Percentiles rank a stretch among this genome's conserved stretches.
Evolutionary conservation across 352 stramenopile species (phyloP).

Genomic region (Pythium rhizo-oryzae): DNA sequence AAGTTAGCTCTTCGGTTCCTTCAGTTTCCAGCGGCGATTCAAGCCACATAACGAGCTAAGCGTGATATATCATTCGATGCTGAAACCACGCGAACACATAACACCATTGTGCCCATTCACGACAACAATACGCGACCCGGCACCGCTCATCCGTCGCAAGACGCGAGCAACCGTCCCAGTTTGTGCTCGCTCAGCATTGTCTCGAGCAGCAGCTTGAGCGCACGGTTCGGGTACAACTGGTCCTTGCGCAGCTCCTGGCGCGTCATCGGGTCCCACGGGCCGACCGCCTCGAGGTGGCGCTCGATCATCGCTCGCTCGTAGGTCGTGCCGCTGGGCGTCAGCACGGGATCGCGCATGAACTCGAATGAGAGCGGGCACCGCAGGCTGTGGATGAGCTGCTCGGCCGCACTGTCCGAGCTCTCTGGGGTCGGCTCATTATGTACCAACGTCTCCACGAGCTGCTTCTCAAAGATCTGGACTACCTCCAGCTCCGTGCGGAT

Average conservation of each 20-base stretch:
- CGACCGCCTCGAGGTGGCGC: constrained; percentile 58
- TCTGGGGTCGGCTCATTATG: background rate
- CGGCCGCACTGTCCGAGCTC: constrained; percentile 42
- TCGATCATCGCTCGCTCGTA: constrained; percentile 79
- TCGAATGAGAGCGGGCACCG: constrained; percentile 68
- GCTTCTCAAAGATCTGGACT: constrained; percentile 44
- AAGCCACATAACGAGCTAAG: background rate
- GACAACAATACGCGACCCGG: too few species aligned
- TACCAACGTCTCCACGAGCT: constrained; percentile 46
- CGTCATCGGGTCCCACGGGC: constrained; percentile 67
- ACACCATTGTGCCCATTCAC: too few species aligned
- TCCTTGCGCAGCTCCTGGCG: constrained; percentile 47
- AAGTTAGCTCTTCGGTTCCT: too few species aligned
- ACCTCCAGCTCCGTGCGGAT: constrained; percentile 68
- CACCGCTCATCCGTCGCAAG: constrained; percentile 1
- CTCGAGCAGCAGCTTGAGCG: constrained; percentile 67
- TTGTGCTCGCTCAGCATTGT: constrained; percentile 61
- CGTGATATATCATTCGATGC: background rate
- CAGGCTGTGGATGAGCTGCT: constrained; percentile 70
- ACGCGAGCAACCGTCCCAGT: constrained; percentile 47
- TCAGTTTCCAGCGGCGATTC: too few species aligned
- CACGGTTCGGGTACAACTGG: constrained; percentile 62
- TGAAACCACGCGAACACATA: background rate
- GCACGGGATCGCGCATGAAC: constrained; percentile 70
- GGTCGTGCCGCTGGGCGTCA: constrained; percentile 64